phyloP scores from a whole-genome alignment of 768 basidiomycete species.

The Phylloporus sp. region DNA sequence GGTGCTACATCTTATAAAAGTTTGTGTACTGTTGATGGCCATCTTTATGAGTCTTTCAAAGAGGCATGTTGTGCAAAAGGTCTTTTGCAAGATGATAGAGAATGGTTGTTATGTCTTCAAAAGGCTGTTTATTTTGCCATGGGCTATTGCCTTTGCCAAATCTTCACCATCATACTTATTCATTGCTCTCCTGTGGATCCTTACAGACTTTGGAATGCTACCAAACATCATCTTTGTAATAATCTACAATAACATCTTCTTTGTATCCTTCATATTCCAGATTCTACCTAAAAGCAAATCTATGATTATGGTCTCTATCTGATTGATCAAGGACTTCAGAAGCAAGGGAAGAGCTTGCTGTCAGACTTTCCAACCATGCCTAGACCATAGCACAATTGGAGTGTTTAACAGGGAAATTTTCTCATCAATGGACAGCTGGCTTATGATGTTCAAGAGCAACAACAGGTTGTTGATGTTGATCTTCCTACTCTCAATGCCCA shows the following conservation, averaged over 20 bases:
- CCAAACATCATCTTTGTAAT: conserved; percentile 1
- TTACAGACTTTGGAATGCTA: background rate
- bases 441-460: background rate
- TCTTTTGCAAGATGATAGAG: conserved; percentile 43
- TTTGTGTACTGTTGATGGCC: background rate
- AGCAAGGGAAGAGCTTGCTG: background rate
- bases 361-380: background rate
- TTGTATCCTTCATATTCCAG: background rate
- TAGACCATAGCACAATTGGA: conserved; percentile 3
- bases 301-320: background rate
- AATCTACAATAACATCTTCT: background rate
- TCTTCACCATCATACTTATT: background rate
- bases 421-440: conserved; percentile 12
- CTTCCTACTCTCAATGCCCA: conserved; percentile 8
- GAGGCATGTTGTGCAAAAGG: conserved; percentile 38
- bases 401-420: conserved; percentile 5
- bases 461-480: conserved; percentile 32
- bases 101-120: conserved; percentile 38
- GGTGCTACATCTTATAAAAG: conserved; percentile 1
- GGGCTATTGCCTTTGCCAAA: background rate
- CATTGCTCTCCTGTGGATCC: conserved; percentile 27
- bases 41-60: conserved; percentile 29
- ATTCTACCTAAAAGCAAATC: background rate
- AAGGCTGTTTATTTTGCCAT: conserved; percentile 28
- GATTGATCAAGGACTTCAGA: background rate